A percentile compares a stretch with the other conserved stretches of the same genome.
Conservation (phyloP, 148 eudicot species). For the Salicornia ramosissima region DNA sequence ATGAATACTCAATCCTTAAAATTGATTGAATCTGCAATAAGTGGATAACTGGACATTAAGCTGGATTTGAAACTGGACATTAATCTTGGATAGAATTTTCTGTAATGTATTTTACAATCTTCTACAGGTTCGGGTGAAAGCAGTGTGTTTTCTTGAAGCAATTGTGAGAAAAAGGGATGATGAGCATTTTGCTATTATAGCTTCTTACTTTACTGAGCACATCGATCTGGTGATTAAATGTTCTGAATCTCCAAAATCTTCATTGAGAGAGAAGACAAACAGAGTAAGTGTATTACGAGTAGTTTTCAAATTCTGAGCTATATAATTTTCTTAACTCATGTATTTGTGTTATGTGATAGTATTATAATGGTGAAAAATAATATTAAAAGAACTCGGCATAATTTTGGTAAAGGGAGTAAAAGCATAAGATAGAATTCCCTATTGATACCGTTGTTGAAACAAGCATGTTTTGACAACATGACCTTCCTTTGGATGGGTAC, state of each 20-base stretch:
- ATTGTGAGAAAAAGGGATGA: conserved; percentile 72
- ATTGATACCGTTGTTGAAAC: too few species aligned
- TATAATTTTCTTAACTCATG: background rate
- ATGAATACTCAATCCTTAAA: background rate
- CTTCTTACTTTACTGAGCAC: conserved; percentile 69
- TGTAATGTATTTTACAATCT: conserved; percentile 15
- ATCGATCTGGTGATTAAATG: conserved; percentile 57
- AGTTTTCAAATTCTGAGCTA: conserved; percentile 3
- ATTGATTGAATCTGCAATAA: background rate
- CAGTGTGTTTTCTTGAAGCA: conserved; percentile 91
- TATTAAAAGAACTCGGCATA: too few species aligned
- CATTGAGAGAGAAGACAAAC: conserved; percentile 79
- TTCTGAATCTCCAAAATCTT: conserved; percentile 92
- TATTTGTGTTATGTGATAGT: background rate
- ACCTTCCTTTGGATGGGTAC: too few species aligned
- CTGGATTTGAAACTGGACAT: background rate
- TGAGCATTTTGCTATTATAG: conserved; percentile 48
- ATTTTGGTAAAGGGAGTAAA: too few species aligned
- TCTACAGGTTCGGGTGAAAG: conserved; percentile 85
- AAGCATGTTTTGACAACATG: too few species aligned
- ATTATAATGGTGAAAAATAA: too few species aligned
- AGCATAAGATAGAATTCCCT: too few species aligned
- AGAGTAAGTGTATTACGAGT: conserved; percentile 54
- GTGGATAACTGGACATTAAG: background rate
- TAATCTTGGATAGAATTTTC: conserved; percentile 5